These are phyloP conservation scores for Flaveria bidentis DNA, from an alignment of 129 eudicot species.

Conservation along the genomic window DNA sequence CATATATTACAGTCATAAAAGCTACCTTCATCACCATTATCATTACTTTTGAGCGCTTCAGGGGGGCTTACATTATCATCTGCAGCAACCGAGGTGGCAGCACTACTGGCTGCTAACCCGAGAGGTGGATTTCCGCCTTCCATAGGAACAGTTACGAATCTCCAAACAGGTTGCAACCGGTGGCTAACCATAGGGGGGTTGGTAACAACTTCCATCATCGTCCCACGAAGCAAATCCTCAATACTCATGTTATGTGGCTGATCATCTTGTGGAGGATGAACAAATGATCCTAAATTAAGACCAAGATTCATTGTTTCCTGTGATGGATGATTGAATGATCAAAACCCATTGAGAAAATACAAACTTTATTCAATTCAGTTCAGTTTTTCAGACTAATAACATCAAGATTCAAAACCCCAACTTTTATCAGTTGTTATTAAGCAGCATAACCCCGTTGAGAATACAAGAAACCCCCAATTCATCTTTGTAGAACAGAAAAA, in stretches of 20 bases:
- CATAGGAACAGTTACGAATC: constrained; percentile 39
- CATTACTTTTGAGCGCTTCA: constrained; percentile 37
- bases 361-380: constrained; percentile 12
- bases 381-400: constrained; percentile 21
- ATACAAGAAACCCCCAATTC: constrained; percentile 13
- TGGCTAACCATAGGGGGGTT: constrained; percentile 37
- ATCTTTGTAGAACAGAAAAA: too few species aligned
- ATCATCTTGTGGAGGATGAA: constrained; percentile 41
- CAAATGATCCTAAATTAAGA: constrained; percentile 68
- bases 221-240: constrained; percentile 57
- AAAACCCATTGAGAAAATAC: neutral
- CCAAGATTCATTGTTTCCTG: constrained; percentile 69
- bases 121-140: constrained; percentile 43
- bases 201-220: constrained; percentile 45
- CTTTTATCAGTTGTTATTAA: constrained; percentile 5
- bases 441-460: neutral
- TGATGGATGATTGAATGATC: constrained; percentile 36
- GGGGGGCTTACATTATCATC: constrained; percentile 24
- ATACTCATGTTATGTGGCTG: constrained; percentile 47
- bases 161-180: constrained; percentile 46
- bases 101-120: constrained; percentile 40
- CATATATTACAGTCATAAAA: constrained; percentile 91
- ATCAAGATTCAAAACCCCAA: constrained; percentile 33
- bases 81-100: constrained; percentile 16
- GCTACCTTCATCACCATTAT: constrained; percentile 51